Evolutionary conservation across 129 eudicot genomes (phyloP).

Genomic region (Flaveria trinervia): DNA sequence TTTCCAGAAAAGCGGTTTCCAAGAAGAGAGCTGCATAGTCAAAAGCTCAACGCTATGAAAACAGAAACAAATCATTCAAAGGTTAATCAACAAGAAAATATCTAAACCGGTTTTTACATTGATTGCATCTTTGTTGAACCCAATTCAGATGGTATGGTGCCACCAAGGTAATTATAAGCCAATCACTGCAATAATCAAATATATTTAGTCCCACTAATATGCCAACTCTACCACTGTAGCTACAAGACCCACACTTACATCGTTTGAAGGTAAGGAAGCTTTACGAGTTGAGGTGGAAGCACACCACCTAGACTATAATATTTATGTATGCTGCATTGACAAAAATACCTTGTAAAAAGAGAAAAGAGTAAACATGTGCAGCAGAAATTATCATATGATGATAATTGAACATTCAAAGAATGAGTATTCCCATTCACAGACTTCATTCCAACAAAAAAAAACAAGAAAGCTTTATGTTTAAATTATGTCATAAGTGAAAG

Average conservation of each 20-base stretch:
- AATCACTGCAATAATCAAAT: conserved; percentile 56
- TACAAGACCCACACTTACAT: conserved; percentile 49
- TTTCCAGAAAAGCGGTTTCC: conserved; percentile 75
- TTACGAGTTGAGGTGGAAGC: conserved; percentile 63
- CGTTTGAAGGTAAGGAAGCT: conserved; percentile 61
- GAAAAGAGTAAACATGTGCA: background rate
- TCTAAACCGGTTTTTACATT: conserved; percentile 41
- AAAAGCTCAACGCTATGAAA: conserved; percentile 23
- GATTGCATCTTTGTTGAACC: conserved; percentile 53
- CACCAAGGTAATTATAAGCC: conserved; percentile 70
- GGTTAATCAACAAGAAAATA: background rate
- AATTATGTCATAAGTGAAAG: background rate
- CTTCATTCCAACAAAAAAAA: background rate
- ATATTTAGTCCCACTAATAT: background rate
- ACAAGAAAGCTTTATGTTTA: background rate
- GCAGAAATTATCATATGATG: background rate
- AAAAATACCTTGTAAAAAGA: conserved; percentile 3
- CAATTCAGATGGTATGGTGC: conserved; percentile 74
- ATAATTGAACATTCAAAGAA: background rate
- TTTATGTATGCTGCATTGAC: conserved; percentile 63
- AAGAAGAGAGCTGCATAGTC: conserved; percentile 69
- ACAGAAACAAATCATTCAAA: background rate
- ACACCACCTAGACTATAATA: conserved; percentile 72
- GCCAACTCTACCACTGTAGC: conserved; percentile 1
- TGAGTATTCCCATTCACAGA: background rate